These are phyloP conservation scores for Russula earlei DNA, from an alignment of 768 basidiomycete species.

Conservation along the genomic window DNA sequence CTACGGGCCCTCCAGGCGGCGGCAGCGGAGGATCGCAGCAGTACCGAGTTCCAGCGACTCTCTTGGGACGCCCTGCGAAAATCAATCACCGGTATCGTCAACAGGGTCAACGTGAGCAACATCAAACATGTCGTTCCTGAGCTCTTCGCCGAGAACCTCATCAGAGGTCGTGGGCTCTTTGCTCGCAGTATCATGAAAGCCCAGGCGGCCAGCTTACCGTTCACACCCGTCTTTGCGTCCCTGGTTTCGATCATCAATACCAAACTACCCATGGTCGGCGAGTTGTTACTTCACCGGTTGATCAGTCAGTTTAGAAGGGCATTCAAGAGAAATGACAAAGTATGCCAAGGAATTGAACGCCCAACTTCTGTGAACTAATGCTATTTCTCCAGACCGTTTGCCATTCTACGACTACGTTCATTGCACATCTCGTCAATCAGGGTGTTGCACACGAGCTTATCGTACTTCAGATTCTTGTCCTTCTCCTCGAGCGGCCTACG, in stretches of 20 bases:
- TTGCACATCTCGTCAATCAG: conserved; percentile 49
- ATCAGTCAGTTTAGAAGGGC: conserved; percentile 92
- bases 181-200: conserved; percentile 96
- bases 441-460: conserved; percentile 89
- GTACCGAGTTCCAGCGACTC: conserved; percentile 85
- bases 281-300: conserved; percentile 78
- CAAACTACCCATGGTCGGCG: conserved; percentile 93
- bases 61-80: conserved; percentile 98
- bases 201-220: conserved; percentile 92
- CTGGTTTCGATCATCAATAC: conserved; percentile 94
- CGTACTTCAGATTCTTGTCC: conserved; percentile 87
- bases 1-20: conserved; percentile 84
- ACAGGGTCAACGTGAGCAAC: conserved; percentile 93
- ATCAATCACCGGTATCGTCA: conserved; percentile 98
- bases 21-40: conserved; percentile 71
- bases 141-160: conserved; percentile 87
- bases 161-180: conserved; percentile 89
- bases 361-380: background rate
- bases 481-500: conserved; percentile 92
- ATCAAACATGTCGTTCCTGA: conserved; percentile 92
- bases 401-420: conserved; percentile 85
- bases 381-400: conserved; percentile 64
- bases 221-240: conserved; percentile 94
- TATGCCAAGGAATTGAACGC: conserved; percentile 27
- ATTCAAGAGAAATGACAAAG: conserved; percentile 97